A percentile compares a stretch with the other conserved stretches of the same genome.
phyloP scores from a whole-genome alignment of 352 stramenopile genomes.

The Globisporangium lucens region DNA sequence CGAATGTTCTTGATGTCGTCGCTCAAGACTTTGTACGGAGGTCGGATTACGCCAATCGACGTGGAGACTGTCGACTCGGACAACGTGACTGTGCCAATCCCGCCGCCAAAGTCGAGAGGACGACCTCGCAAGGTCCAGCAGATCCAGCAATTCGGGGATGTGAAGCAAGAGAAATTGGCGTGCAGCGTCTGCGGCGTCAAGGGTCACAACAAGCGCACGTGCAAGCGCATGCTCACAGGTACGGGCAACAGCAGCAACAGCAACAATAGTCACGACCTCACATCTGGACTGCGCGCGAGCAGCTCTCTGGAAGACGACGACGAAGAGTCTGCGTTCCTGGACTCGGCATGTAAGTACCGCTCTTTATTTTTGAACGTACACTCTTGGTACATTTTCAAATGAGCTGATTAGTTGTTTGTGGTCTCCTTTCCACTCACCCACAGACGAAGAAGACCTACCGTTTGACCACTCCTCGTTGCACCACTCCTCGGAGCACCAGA shows the following conservation, averaged over 20 bases:
- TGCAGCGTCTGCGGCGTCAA: constrained; percentile 81
- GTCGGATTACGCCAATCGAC: constrained; percentile 77
- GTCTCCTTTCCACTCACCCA: not conserved
- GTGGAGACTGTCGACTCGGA: constrained; percentile 65
- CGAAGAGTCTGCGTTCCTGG: constrained; percentile 18
- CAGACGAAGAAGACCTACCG: constrained; percentile 23
- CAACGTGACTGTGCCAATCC: constrained; percentile 49
- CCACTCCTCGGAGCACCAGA: constrained; percentile 18
- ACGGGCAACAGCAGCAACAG: not conserved
- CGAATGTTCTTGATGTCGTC: constrained; percentile 81
- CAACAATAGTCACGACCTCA: constrained; percentile 12
- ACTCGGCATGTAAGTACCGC: constrained; percentile 19
- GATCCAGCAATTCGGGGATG: constrained; percentile 70
- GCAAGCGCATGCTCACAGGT: constrained; percentile 40
- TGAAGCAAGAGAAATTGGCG: constrained; percentile 69
- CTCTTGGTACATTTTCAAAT: not conserved
- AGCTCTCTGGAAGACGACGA: constrained; percentile 12
- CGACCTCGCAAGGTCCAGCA: constrained; percentile 76
- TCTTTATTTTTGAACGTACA: not conserved
- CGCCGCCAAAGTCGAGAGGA: constrained; percentile 52
- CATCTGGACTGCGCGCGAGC: constrained; percentile 10
- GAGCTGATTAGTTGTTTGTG: not conserved
- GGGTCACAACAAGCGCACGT: constrained; percentile 84
- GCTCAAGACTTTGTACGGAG: constrained; percentile 65
- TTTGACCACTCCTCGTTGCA: constrained; percentile 18